These are phyloP conservation scores for Nicotiana obtusifolia DNA, from an alignment of 257 asterid genomes.

Conservation along the genomic window DNA sequence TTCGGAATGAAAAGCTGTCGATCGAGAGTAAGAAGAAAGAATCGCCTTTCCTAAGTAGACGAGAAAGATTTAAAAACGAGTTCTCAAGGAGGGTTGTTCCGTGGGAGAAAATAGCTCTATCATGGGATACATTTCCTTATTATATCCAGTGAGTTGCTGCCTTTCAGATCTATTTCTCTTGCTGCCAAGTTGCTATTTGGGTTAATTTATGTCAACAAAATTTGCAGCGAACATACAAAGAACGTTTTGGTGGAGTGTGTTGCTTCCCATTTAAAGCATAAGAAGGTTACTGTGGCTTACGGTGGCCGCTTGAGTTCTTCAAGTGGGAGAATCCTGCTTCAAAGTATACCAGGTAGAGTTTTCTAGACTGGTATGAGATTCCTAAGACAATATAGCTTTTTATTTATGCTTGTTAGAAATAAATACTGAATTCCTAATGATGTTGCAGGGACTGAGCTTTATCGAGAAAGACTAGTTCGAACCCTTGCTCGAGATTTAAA, in stretches of 20 bases:
- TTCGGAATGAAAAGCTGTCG: constrained; percentile 65
- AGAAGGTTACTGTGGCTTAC: constrained; percentile 51
- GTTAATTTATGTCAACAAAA: constrained; percentile 15
- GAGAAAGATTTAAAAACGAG: constrained; percentile 77
- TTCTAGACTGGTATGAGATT: constrained; percentile 2
- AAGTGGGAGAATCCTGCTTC: constrained; percentile 84
- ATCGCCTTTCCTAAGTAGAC: constrained; percentile 69
- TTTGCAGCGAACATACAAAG: constrained; percentile 65
- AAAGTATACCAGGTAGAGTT: constrained; percentile 71
- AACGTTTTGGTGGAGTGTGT: constrained; percentile 81
- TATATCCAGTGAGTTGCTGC: constrained; percentile 58
- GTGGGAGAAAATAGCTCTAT: constrained; percentile 80
- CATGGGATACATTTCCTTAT: constrained; percentile 97
- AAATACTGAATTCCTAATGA: constrained; percentile 15
- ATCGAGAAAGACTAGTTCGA: constrained; percentile 91
- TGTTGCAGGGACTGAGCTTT: constrained; percentile 79
- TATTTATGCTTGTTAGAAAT: constrained; percentile 13
- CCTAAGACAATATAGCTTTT: not conserved
- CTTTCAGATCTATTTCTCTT: constrained; percentile 9
- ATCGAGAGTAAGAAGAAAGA: constrained; percentile 81
- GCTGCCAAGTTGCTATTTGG: not conserved
- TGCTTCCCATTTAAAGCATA: constrained; percentile 79
- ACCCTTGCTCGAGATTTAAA: constrained; percentile 82
- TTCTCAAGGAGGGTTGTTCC: constrained; percentile 78
- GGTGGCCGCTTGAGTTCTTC: constrained; percentile 80